Conservation (phyloP, 2,329 filamentous ascomycete species). For the Aspergillus costaricaensis region DNA sequence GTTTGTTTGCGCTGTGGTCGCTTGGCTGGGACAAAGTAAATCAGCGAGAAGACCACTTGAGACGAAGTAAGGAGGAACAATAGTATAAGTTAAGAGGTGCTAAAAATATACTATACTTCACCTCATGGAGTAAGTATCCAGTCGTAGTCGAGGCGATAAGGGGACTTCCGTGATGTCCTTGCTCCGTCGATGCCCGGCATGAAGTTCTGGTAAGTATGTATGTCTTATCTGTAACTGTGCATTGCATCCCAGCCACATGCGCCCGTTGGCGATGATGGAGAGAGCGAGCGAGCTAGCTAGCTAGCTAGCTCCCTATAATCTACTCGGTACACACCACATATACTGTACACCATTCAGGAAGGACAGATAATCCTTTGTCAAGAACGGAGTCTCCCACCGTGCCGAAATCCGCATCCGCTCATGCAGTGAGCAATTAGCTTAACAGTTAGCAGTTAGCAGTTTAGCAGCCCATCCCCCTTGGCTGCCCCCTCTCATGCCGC, state of each 20-base stretch:
- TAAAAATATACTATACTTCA: not conserved
- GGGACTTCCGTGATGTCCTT: not conserved
- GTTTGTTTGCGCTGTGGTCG: not conserved
- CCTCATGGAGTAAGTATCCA: not conserved
- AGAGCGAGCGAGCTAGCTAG: not conserved
- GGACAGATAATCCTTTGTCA: not conserved
- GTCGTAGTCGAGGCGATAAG: not conserved
- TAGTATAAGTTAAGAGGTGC: not conserved
- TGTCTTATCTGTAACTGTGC: not conserved
- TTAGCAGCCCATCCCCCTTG: not conserved
- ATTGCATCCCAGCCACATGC: not conserved
- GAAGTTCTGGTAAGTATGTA: not conserved
- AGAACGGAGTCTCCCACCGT: too few species aligned
- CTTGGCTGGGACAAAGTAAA: not conserved
- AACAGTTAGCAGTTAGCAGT: not conserved
- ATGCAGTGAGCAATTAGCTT: not conserved
- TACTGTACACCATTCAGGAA: not conserved
- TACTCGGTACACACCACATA: not conserved
- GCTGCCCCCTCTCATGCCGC: constrained; percentile 3
- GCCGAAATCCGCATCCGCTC: not conserved
- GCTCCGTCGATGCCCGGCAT: not conserved
- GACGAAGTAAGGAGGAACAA: not conserved
- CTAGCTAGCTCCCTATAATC: not conserved
- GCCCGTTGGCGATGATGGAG: not conserved
- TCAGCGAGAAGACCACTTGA: not conserved